These are phyloP conservation scores for Debaryomyces prosopidis DNA, from an alignment of 805 yeast species.

Conservation along the genomic window DNA sequence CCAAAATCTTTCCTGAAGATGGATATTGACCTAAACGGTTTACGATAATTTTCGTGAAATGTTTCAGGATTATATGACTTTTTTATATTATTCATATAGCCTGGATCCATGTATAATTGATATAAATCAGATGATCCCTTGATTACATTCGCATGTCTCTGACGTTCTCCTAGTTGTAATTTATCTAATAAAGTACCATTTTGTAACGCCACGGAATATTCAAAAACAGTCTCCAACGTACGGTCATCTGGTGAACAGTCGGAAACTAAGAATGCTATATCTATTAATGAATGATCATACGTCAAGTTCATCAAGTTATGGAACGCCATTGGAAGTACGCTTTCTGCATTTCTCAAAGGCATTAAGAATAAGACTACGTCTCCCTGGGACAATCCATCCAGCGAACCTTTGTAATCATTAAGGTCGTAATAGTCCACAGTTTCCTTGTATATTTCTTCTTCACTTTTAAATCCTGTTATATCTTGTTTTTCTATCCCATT, in stretches of 20 bases:
- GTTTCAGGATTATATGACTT: constrained; percentile 58
- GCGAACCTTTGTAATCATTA: constrained; percentile 53
- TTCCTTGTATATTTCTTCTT: constrained; percentile 41
- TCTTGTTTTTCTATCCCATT: constrained; percentile 24
- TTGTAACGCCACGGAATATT: constrained; percentile 67
- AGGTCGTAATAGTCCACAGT: constrained; percentile 65
- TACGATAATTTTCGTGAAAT: constrained; percentile 58
- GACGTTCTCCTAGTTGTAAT: constrained; percentile 44
- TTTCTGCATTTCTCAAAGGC: constrained; percentile 79
- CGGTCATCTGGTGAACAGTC: constrained; percentile 72
- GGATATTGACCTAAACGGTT: constrained; percentile 76
- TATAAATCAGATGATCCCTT: constrained; percentile 64
- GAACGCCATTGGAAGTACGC: constrained; percentile 78
- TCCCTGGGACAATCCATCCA: constrained; percentile 48
- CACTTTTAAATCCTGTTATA: constrained; percentile 6
- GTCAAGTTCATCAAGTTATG: constrained; percentile 84
- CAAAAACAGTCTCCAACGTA: constrained; percentile 64
- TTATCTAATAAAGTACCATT: constrained; percentile 60
- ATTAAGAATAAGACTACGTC: constrained; percentile 70
- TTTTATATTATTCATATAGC: constrained; percentile 56
- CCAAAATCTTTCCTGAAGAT: constrained; percentile 84
- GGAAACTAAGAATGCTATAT: constrained; percentile 76
- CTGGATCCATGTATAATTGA: constrained; percentile 66
- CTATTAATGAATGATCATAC: constrained; percentile 77
- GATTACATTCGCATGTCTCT: constrained; percentile 31